Base-by-base conservation (phyloP, 331 rosid genomes). In the Cydonia oblonga region DNA sequence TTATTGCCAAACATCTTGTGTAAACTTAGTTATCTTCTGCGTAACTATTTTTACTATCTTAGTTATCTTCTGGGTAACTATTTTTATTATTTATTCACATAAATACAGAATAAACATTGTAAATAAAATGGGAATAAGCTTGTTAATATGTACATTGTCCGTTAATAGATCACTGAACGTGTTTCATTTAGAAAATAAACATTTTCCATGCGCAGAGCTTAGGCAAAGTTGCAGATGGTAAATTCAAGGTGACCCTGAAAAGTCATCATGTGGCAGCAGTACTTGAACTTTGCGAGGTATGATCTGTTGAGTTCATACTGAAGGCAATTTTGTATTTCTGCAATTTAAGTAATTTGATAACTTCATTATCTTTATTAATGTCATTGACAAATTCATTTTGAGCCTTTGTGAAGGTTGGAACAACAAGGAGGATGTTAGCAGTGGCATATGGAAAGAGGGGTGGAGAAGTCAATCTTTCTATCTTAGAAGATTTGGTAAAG, bases 261-360 rank as follows among this genome's bases (percentile, higher is more conserved):
- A 87, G 87, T 75, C 88, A 86, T 89, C 92, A 85, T 24, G 87
- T 87, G 84, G 84, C 90, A 6, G 93, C 89, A 29, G 83, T 91
- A 52, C 86, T 95, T 61, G 96, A 95, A 80, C 90, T 85, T 84
- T 95, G 98, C 72, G 81, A 88, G 97, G 98, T 95, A 89, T 72
- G 82, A 49, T 70, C 28, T 19, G 22, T 29, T 54, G 23, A 71
- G 15, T 72, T 42, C 42, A 74, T 15, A 28, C 16, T 35, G 5
- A 29, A 75, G 26, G 38, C 5, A 16, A 42, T 20, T 5, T 2
- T 32, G 23, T 30, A 28, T 70, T 23, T 33, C 53, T 9, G n/a
- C 24, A 53, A 59, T 26, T 20, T n/a, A n/a, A n/a, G n/a, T n/a
- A n/a, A n/a, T n/a, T n/a, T n/a, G n/a, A n/a, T n/a, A n/a, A n/a